These are phyloP conservation scores for Nakazawaea molendinolei DNA, from an alignment of 805 yeast species.

Conservation along the genomic window DNA sequence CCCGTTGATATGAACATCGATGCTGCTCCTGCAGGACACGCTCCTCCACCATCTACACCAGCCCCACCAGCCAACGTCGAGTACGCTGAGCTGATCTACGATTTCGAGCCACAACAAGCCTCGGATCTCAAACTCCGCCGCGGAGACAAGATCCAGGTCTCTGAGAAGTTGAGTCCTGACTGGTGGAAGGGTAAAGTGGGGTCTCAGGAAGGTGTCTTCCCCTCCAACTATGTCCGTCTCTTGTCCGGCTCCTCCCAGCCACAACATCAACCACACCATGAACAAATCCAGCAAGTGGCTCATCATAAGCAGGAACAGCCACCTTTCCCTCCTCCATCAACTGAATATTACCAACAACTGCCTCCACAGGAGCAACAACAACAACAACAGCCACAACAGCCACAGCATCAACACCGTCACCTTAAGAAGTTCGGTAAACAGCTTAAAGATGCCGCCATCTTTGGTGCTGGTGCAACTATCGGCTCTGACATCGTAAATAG, in stretches of 20 bases:
- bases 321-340: conserved; percentile 47
- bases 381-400: conserved; percentile 26
- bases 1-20: conserved; percentile 34
- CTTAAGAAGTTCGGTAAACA: conserved; percentile 68
- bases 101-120: conserved; percentile 64
- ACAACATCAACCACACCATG: conserved; percentile 20
- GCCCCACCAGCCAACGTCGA: conserved; percentile 18
- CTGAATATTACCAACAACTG: conserved; percentile 37
- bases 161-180: conserved; percentile 70
- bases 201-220: conserved; percentile 74
- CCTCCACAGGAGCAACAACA: conserved; percentile 19
- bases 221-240: conserved; percentile 72
- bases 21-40: not conserved
- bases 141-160: conserved; percentile 66
- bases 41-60: not conserved
- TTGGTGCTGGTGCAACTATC: conserved; percentile 94
- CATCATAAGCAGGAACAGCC: conserved; percentile 17
- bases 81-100: conserved; percentile 65
- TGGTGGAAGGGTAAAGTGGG: conserved; percentile 85
- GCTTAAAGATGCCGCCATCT: conserved; percentile 87
- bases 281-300: conserved; percentile 13
- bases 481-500: conserved; percentile 79
- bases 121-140: conserved; percentile 61
- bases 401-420: conserved; percentile 24
- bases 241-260: conserved; percentile 19